Evolutionary conservation across 2,329 filamentous ascomycete genomes (phyloP), one percentile per base, ranked within the genome.

Genomic region (Lachnellula subtilissima): DNA sequence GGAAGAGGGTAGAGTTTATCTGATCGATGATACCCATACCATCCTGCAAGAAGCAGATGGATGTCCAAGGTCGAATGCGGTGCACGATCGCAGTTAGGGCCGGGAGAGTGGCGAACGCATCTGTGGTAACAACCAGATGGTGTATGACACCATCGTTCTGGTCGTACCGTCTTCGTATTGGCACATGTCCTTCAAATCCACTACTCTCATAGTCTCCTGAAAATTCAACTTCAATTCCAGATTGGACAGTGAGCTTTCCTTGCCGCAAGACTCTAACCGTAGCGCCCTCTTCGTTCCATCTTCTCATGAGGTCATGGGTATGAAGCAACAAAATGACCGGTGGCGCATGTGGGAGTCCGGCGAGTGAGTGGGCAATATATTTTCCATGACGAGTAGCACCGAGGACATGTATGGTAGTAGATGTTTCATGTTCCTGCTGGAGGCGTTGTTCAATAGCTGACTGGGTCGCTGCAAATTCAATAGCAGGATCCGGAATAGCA

Each of bases 21-120:
- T 85, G 80, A 49, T 97, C 91, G n/a, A 91, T 77, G 1, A 91
- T 76, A 0, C 94, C 93, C 71, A 97, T 82, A 1, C 92, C 91
- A 60, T 93, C 89, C 55, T 91, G 87, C 54, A 95, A 71, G 54
- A 96, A 81, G 57, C 88, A 84, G 7, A 96, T 80, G 0, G 89
- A 88, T 1, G 87, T 90, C 28, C 83, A 75, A 2, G 80, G 75
- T 45, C 81, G 78, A n/a, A 95, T 73, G 9, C 89, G 82, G 65
- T 89, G 79, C 53, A 78, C 80, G 53, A 94, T 75, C 0, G 77
- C 73, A 3, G 75, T 67, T 23, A 95, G 68, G 1, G 85, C 83
- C 8, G 74, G 67, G 28, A 83, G 68, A 0, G 84, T 84, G 37
- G 77, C 69, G 11, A 80, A 74, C 1, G 86, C 79, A 67, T 86